Conservation (phyloP, 1,284 basidiomycete species). For the Cutaneotrichosporon sp. region DNA sequence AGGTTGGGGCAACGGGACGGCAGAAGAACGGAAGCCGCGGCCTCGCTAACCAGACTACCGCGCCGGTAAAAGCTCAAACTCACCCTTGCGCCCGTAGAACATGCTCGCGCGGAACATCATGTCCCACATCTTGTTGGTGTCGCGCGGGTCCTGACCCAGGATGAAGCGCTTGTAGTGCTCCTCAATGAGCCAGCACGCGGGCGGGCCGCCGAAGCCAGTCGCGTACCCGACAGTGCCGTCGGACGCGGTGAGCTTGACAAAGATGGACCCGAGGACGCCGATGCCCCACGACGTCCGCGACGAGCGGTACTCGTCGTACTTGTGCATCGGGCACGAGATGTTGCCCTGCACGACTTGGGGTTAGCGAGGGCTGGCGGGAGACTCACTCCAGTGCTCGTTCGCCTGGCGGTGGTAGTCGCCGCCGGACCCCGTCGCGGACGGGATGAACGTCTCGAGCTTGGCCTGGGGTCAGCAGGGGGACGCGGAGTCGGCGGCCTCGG, state of each 20-base stretch:
- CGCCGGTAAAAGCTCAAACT: slow-evolving; percentile 13
- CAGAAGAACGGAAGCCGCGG: no score
- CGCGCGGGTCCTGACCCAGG: slow-evolving; percentile 58
- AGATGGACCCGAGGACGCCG: slow-evolving; percentile 57
- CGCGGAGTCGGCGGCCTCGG: no score
- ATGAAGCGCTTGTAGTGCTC: slow-evolving; percentile 61
- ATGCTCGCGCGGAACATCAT: slow-evolving; percentile 57
- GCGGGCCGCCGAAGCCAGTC: slow-evolving; percentile 60
- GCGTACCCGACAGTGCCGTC: slow-evolving; percentile 59
- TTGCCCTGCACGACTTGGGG: slow-evolving; percentile 47
- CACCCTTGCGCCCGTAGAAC: slow-evolving; percentile 60
- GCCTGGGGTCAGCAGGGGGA: slow-evolving; percentile 33
- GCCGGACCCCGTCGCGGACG: slow-evolving; percentile 54
- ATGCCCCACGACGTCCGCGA: slow-evolving; percentile 58
- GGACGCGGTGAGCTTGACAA: slow-evolving; percentile 58
- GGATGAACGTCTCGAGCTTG: slow-evolving; percentile 56
- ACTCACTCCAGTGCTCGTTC: slow-evolving; percentile 52
- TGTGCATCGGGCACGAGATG: slow-evolving; percentile 57
- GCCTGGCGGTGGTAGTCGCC: slow-evolving; percentile 59
- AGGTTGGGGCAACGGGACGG: neutral
- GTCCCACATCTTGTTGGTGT: slow-evolving; percentile 58
- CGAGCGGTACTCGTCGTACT: slow-evolving; percentile 56
- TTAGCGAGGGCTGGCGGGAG: neutral
- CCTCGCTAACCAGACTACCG: no score
- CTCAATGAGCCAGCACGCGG: slow-evolving; percentile 61